Evolutionary conservation across 768 basidiomycete genomes (phyloP), one percentile per base, ranked within the genome.

Genomic region (Lactarius tabidus): DNA sequence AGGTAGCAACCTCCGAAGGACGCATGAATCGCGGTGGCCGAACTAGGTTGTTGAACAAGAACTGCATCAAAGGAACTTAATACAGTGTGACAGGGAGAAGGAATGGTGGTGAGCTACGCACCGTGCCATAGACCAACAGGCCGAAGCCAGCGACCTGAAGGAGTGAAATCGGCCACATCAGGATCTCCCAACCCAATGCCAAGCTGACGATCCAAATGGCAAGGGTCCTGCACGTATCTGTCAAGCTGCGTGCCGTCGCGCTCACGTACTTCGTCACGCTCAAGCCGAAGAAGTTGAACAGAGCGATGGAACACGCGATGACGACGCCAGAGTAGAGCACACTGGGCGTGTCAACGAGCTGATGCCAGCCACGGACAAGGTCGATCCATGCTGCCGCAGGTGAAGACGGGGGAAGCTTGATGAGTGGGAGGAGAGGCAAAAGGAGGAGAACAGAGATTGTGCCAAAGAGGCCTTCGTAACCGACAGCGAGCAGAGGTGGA

Each of bases 131-230:
- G 64, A 98, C 95, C 64, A 99, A 82, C 53, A 98, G 77, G 8
- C 81, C 85, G 75, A 99, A 99, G 3, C 94, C 93, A 23, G 82
- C 70, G 60, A 96, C 84, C 75, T 96, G 94, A 15, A 95, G 74
- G 59, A 94, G 72, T 2, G 91, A 91, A 67, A 89, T 85, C 7
- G 94, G 94, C 78, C 85, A 91, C 28, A 91, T 70, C 38, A 98
- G 79, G 65, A 79, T 81, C 77, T 98, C 95, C 95, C 95, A 98
- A 5, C 95, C 94, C 29, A 97, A 77, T 1, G 82, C 86, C 59
- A 97, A 81, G 72, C 91, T 93, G 71, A 99, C 79, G 68, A 95
- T 77, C 97, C 97, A 99, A 74, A 99, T 98, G n/a, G 85, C 84
- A 60, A 98, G 81, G 1, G 97, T 98, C 71, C 97, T 84, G 78